Base-by-base conservation (phyloP, 495 filamentous ascomycete species). In the Aspergillus sclerotioniger region DNA sequence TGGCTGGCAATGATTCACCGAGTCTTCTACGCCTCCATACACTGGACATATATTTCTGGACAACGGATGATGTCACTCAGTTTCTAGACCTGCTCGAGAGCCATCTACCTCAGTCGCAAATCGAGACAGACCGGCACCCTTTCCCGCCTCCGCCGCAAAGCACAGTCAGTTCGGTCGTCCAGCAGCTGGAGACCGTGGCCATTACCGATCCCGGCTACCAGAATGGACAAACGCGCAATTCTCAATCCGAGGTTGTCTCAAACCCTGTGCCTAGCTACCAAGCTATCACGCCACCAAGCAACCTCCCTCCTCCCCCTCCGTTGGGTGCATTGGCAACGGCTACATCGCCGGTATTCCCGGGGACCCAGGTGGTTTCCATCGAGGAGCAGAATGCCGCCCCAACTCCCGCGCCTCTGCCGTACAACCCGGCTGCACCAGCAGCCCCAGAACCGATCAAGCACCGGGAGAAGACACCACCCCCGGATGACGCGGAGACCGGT, bases 31-130 rank as follows among this genome's bases (percentile, higher is more conserved):
- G 84, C 58, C 76, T 96, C 0, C 88, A 95, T 65, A 90, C 90
- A 2, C 60, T 96, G 54, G 92, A 96, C 67, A 81, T 96, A 39
- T 96, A 96, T 70, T 92, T 96, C 71, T 96, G 90, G 90, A 90
- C 82, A 0, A 74, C 81, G 50, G 81, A 87, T 31, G 92, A 96
- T 70, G 88, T 88, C 4, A 74, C 83, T 29, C 75, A 84, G 46
- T 92, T 96, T 57, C 73, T 95, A 52, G 85, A 90, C 59, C 77
- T 80, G 21, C 66, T 86, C 32, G 79, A 84, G 45, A 79, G 76
- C 25, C 72, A 91, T 15, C 74, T 92, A 5, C 80, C 85, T 39
- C 64, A 67, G 0, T 62, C 79, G 32, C 90, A 92, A 61, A 56
- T 81, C 4, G 78, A 84, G 61, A 74, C 76, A 1, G 72, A 78